phyloP scores from a whole-genome alignment of 108 stramenopile species.

The Schizochytrium sp. region DNA sequence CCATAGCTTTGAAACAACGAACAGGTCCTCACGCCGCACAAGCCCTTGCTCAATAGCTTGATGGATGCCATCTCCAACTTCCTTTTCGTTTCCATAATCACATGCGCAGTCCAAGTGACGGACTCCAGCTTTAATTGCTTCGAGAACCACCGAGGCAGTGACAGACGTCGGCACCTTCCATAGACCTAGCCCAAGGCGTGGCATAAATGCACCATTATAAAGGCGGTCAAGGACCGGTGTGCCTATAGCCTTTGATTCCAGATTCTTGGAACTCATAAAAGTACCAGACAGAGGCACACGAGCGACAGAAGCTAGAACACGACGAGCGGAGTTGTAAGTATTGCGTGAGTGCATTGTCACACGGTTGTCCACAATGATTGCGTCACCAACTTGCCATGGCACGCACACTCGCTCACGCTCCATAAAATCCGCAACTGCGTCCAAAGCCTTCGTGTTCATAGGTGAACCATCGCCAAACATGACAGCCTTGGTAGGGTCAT shows the following conservation, averaged over 20 bases:
- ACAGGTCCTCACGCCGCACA: constrained; percentile 83
- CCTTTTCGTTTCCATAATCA: constrained; percentile 92
- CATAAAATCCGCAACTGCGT: constrained; percentile 80
- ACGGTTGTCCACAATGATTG: constrained; percentile 83
- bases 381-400: constrained; percentile 82
- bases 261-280: background rate
- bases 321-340: constrained; percentile 76
- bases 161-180: constrained; percentile 60
- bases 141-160: constrained; percentile 35
- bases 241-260: constrained; percentile 18
- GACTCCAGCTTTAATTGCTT: constrained; percentile 85
- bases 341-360: constrained; percentile 86
- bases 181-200: constrained; percentile 45
- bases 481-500: constrained; percentile 81
- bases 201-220: constrained; percentile 51
- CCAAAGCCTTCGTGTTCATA: constrained; percentile 75
- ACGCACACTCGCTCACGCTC: constrained; percentile 78
- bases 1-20: constrained; percentile 91
- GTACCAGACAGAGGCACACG: constrained; percentile 13
- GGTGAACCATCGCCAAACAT: constrained; percentile 80
- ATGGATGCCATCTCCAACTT: constrained; percentile 87
- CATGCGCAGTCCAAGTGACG: constrained; percentile 92
- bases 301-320: constrained; percentile 67
- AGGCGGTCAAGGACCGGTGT: constrained; percentile 25
- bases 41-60: constrained; percentile 76